Evolutionary conservation across 345 rosid genomes (phyloP).

Genomic region (Rhizophora apiculata): DNA sequence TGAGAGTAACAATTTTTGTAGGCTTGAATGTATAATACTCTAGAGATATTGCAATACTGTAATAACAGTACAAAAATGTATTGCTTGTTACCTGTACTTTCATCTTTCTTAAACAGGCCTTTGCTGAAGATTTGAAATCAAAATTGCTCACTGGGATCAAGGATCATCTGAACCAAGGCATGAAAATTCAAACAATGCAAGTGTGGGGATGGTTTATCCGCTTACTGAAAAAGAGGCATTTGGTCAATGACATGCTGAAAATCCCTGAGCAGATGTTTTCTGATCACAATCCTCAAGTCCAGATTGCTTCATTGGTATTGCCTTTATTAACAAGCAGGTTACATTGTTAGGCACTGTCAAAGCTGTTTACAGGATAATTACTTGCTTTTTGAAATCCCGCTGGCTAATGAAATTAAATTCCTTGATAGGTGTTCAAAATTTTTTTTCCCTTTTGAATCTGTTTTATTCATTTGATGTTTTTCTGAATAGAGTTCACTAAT

Average conservation of each 20-base stretch:
- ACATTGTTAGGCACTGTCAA: neutral
- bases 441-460: neutral
- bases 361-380: neutral
- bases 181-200: constrained; percentile 47
- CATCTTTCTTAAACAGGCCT: constrained; percentile 34
- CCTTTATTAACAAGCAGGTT: neutral
- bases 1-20: neutral
- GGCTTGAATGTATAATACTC: neutral
- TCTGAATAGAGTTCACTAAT: neutral
- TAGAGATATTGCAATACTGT: neutral
- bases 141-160: constrained; percentile 40
- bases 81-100: neutral
- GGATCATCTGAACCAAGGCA: constrained; percentile 40
- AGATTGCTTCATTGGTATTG: constrained; percentile 58
- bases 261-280: constrained; percentile 50
- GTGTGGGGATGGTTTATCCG: constrained; percentile 64
- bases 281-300: constrained; percentile 48
- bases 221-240: constrained; percentile 38
- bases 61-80: neutral
- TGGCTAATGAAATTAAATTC: neutral
- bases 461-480: neutral
- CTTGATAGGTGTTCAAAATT: constrained; percentile 3
- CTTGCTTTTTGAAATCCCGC: neutral
- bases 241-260: constrained; percentile 54
- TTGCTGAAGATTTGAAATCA: constrained; percentile 39